A percentile compares a stretch with the other conserved stretches of the same genome.
phyloP scores from a whole-genome alignment of 352 stramenopile species.

The Phytopythium aichiense region DNA sequence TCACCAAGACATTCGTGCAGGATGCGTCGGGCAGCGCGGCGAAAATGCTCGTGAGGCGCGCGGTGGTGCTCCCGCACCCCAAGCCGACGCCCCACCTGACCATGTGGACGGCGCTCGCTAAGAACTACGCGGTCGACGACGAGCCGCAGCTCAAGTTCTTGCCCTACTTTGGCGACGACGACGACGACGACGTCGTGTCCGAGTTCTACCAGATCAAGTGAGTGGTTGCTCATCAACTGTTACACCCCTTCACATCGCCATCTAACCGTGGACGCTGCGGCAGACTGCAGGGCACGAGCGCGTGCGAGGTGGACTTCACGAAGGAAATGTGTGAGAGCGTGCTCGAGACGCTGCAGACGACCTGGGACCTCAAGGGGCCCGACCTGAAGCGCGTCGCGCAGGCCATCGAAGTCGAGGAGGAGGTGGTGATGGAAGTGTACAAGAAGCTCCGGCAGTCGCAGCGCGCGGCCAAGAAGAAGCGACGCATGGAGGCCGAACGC shows the following conservation, averaged over 20 bases:
- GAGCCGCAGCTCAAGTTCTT: slow-evolving; percentile 71
- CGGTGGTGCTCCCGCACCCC: slow-evolving; percentile 49
- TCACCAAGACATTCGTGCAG: slow-evolving; percentile 21
- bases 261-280: slow-evolving; percentile 1
- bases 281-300: slow-evolving; percentile 62
- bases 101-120: slow-evolving; percentile 80
- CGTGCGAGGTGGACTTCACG: slow-evolving; percentile 65
- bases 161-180: slow-evolving; percentile 77
- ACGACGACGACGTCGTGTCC: slow-evolving; percentile 78
- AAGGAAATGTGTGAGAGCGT: slow-evolving; percentile 70
- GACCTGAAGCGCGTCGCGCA: slow-evolving; percentile 62
- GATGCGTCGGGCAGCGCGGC: slow-evolving; percentile 15
- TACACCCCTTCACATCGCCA: background rate
- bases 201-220: slow-evolving; percentile 85
- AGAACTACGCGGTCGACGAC: slow-evolving; percentile 86
- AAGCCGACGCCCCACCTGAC: slow-evolving; percentile 45
- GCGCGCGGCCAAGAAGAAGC: slow-evolving; percentile 35
- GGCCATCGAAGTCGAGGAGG: slow-evolving; percentile 58
- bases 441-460: slow-evolving; percentile 41
- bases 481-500: slow-evolving; percentile 20
- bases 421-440: slow-evolving; percentile 66
- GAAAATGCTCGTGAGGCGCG: slow-evolving; percentile 23
- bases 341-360: slow-evolving; percentile 55
- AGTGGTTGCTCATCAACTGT: background rate
- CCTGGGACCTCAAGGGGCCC: slow-evolving; percentile 56